phyloP scores from a whole-genome alignment of 768 basidiomycete species.

The Mrakia blollopis region DNA sequence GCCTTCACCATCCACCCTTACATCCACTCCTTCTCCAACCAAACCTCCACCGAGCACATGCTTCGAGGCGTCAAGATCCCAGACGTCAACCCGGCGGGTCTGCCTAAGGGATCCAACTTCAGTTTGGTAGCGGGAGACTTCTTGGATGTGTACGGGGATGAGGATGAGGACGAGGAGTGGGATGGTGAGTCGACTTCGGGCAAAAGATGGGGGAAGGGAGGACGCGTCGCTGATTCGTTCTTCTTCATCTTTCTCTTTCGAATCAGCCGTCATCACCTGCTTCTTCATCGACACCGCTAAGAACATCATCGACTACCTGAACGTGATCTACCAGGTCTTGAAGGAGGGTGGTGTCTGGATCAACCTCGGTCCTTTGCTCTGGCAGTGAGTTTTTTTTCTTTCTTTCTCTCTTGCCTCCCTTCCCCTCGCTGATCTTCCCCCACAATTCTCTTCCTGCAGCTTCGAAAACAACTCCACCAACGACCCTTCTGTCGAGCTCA shows the following conservation, averaged over 20 bases:
- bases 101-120: conserved; percentile 48
- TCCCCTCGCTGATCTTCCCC: neutral
- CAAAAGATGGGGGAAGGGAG: too few species aligned
- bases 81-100: conserved; percentile 70
- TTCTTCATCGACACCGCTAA: conserved; percentile 75
- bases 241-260: too few species aligned
- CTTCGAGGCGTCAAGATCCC: conserved; percentile 69
- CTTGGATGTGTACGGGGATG: conserved; percentile 76
- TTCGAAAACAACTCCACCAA: conserved; percentile 71
- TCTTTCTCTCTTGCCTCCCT: neutral
- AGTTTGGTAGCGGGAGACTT: conserved; percentile 92
- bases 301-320: conserved; percentile 83
- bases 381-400: conserved; percentile 55
- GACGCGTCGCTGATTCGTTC: too few species aligned
- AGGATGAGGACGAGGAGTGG: conserved; percentile 58
- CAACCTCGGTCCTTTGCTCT: conserved; percentile 90
- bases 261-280: conserved; percentile 70
- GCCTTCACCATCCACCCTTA: conserved; percentile 75
- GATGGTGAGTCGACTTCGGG: conserved; percentile 44
- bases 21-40: conserved; percentile 87
- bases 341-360: conserved; percentile 87
- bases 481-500: conserved; percentile 60
- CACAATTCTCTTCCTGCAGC: neutral
- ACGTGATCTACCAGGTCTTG: conserved; percentile 54
- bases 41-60: conserved; percentile 54